These are phyloP conservation scores for Wickerhamiella siamensis DNA, from an alignment of 805 yeast species.

Conservation along the genomic window DNA sequence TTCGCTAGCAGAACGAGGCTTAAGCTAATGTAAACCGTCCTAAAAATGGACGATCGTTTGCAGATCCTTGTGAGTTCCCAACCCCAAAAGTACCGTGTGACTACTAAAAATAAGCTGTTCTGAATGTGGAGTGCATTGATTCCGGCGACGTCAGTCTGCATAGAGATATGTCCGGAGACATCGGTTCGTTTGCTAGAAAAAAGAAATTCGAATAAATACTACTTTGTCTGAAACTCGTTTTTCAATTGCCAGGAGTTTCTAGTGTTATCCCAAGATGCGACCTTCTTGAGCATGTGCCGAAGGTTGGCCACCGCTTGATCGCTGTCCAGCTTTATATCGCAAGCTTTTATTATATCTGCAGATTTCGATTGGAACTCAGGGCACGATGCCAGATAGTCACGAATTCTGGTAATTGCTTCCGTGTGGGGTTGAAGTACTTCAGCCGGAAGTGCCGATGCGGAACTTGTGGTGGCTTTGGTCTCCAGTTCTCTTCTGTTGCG, in stretches of 20 bases:
- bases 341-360: constrained; percentile 31
- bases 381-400: constrained; percentile 27
- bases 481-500: constrained; percentile 31
- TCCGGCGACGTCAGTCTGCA: too few species aligned
- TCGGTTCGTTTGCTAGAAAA: too few species aligned
- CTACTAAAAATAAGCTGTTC: too few species aligned
- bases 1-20: too few species aligned
- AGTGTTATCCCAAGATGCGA: constrained; percentile 43
- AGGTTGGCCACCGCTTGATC: constrained; percentile 45
- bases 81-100: too few species aligned
- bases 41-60: too few species aligned
- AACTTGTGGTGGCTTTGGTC: constrained; percentile 9
- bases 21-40: too few species aligned
- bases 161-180: too few species aligned
- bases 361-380: constrained; percentile 35
- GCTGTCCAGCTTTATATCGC: constrained; percentile 29
- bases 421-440: constrained; percentile 13
- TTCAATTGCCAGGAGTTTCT: neutral
- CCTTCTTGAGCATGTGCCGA: constrained; percentile 51
- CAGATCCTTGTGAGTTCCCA: too few species aligned
- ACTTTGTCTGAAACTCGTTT: neutral
- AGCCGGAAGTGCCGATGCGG: constrained; percentile 1
- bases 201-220: too few species aligned
- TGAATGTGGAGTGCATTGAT: too few species aligned
- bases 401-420: constrained; percentile 27